Percentiles rank a stretch among this genome's conserved stretches.
phyloP scores from a whole-genome alignment of 1,284 basidiomycete species.

The Microbotryum violaceum region DNA sequence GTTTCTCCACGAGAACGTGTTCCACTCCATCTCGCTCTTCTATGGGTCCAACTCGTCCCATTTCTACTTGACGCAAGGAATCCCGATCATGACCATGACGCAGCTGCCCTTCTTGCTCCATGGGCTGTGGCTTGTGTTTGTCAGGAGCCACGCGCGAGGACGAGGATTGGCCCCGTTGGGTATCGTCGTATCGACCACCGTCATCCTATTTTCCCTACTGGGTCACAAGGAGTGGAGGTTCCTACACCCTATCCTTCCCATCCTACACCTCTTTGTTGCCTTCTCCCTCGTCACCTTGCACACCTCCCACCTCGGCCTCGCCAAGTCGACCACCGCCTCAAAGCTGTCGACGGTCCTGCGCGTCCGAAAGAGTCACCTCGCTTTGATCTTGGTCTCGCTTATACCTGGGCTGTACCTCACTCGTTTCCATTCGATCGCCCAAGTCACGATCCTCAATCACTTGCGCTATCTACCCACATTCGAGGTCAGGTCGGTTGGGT shows the following conservation, averaged over 20 bases:
- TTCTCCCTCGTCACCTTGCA: slow-evolving; percentile 52
- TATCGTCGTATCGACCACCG: slow-evolving; percentile 39
- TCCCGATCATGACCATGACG: slow-evolving; percentile 72
- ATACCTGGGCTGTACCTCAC: slow-evolving; percentile 59
- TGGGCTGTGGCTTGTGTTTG: background rate
- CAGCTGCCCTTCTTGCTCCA: slow-evolving; percentile 48
- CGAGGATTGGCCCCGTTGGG: background rate
- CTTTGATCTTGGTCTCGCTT: slow-evolving; percentile 48
- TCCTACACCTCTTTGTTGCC: slow-evolving; percentile 72
- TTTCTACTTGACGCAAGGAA: slow-evolving; percentile 78
- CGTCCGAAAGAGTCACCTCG: slow-evolving; percentile 42
- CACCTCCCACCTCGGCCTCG: background rate
- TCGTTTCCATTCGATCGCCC: slow-evolving; percentile 65
- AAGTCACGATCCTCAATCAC: slow-evolving; percentile 59
- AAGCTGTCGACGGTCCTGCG: background rate
- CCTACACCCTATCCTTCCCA: slow-evolving; percentile 79
- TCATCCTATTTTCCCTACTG: slow-evolving; percentile 65
- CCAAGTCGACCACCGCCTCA: background rate
- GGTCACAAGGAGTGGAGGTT: slow-evolving; percentile 97
- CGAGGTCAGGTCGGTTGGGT: slow-evolving; percentile 57
- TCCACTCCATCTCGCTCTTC: slow-evolving; percentile 74
- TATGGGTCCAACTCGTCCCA: slow-evolving; percentile 84
- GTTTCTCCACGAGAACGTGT: slow-evolving; percentile 68
- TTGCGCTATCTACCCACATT: slow-evolving; percentile 21
- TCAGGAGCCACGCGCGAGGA: no score